Evolutionary conservation across 2,329 filamentous ascomycete species (phyloP).

Genomic region (Massarina eburnea): DNA sequence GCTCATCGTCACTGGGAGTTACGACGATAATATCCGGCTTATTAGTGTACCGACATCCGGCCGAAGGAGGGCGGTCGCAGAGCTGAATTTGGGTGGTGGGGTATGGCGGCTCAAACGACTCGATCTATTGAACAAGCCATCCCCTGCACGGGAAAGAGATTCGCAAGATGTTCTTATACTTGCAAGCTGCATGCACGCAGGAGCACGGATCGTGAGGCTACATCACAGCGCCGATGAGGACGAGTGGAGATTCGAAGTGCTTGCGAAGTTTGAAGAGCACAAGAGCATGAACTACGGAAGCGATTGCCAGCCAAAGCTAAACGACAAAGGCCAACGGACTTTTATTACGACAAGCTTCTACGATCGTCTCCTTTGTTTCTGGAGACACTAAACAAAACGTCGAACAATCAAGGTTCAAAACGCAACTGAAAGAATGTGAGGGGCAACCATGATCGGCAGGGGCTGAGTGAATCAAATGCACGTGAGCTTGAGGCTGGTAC

Average conservation of each 20-base stretch:
- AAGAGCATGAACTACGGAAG: constrained; percentile 95
- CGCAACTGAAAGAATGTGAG: not conserved
- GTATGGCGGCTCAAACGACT: constrained; percentile 83
- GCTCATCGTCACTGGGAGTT: constrained; percentile 81
- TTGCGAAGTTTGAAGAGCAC: constrained; percentile 79
- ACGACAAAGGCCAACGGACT: constrained; percentile 32
- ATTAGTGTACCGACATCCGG: constrained; percentile 49
- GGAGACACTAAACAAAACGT: constrained; percentile 47
- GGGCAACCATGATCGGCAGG: not conserved
- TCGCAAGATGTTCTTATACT: constrained; percentile 44
- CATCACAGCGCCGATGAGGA: constrained; percentile 20
- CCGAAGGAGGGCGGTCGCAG: constrained; percentile 59
- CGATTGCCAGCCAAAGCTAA: constrained; percentile 59
- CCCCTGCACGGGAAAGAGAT: constrained; percentile 16
- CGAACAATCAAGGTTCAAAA: not conserved
- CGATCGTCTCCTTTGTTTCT: constrained; percentile 69
- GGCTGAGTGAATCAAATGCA: not conserved
- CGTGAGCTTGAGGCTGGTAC: not conserved
- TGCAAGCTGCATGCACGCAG: constrained; percentile 93
- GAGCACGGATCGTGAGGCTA: constrained; percentile 65
- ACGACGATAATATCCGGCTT: constrained; percentile 81
- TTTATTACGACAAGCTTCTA: constrained; percentile 78
- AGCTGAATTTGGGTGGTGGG: constrained; percentile 71
- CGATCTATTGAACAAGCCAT: constrained; percentile 19
- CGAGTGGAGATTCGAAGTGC: constrained; percentile 63